Base-by-base conservation (phyloP, 164 flowering plant species). In the Aristolochia californica region DNA sequence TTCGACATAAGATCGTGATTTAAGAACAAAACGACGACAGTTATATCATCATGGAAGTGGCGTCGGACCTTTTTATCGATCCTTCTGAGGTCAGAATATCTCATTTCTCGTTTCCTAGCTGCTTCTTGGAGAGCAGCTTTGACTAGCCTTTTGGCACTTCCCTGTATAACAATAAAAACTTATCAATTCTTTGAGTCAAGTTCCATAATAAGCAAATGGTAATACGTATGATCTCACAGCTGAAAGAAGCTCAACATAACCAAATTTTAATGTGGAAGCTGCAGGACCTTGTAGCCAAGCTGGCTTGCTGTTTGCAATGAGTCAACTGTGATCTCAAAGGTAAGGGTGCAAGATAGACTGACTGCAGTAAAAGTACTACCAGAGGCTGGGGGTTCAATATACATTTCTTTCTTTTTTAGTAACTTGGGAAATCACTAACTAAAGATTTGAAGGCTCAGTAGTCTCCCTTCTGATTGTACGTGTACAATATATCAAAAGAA, bases 51-150 rank as follows among this genome's bases (percentile, higher is more conserved):
- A 53, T 88, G 93, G 62, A 88, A 85, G 61, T 88, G 88, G 15
- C 96, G 83, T 3, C 93, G 72, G 12, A 85, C 86, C 71, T 74
- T 75, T 76, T 72, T 80, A 66, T 83, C 91, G 45, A 85, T 83
- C 60, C 66, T 83, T 18, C 61, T 62, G 9, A 88, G 86, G 63
- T 85, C 96, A 8, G 81, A 69, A 52, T 80, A 88, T 47, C 86
- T 66, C 84, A 83, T 77, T 67, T 88, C 91, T 64, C 93, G 50
- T 68, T 88, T 85, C 59, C 71, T 81, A 23, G 90, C 93, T 23
- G 96, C 96, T 70, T 83, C 88, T 14, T 78, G 84, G 1, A 87
- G 80, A 12, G 91, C 96, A 59, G 90, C 88, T 60, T 82, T 85
- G 18, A 85, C 69, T 7, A 87, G 78, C 67, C 83, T 76, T 65